Conservation (phyloP, 2,329 filamentous ascomycete species). For the Akanthomyces lecanii region DNA sequence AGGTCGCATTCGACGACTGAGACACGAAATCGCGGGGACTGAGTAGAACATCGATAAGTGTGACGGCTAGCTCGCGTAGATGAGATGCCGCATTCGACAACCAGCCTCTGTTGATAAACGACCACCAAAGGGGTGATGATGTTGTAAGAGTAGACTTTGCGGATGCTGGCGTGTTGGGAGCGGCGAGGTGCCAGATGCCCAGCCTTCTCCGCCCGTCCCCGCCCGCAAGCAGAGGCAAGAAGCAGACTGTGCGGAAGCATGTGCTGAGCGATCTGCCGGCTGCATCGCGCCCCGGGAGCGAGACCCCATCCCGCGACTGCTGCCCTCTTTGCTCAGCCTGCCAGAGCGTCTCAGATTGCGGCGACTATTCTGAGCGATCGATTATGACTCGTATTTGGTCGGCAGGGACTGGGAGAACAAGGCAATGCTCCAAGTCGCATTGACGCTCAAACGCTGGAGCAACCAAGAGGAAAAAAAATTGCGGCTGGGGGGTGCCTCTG, state of each 20-base stretch:
- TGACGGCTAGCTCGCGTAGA: not conserved
- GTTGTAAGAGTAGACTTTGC: slow-evolving; percentile 14
- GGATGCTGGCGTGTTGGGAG: not conserved
- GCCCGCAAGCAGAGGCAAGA: slow-evolving; percentile 13
- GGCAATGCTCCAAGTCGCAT: not conserved
- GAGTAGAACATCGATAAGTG: not conserved
- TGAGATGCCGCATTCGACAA: not conserved
- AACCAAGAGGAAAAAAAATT: slow-evolving; percentile 1
- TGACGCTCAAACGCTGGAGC: not conserved
- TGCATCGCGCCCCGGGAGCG: not conserved
- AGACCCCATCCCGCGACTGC: not conserved
- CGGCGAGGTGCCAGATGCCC: slow-evolving; percentile 6
- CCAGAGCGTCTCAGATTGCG: slow-evolving; percentile 10
- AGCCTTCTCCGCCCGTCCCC: slow-evolving; percentile 1
- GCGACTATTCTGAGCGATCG: slow-evolving; percentile 2
- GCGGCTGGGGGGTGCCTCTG: slow-evolving; percentile 10
- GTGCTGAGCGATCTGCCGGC: slow-evolving; percentile 6
- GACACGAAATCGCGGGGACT: not conserved
- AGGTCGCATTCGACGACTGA: not conserved
- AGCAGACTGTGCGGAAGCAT: not conserved
- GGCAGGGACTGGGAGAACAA: not conserved
- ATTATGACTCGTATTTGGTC: slow-evolving; percentile 4
- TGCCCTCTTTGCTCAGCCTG: not conserved
- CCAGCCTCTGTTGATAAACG: not conserved
- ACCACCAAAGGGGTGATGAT: not conserved